These are phyloP conservation scores for Cladophialophora psammophila DNA, from an alignment of 2,329 filamentous ascomycete species.

Conservation along the genomic window DNA sequence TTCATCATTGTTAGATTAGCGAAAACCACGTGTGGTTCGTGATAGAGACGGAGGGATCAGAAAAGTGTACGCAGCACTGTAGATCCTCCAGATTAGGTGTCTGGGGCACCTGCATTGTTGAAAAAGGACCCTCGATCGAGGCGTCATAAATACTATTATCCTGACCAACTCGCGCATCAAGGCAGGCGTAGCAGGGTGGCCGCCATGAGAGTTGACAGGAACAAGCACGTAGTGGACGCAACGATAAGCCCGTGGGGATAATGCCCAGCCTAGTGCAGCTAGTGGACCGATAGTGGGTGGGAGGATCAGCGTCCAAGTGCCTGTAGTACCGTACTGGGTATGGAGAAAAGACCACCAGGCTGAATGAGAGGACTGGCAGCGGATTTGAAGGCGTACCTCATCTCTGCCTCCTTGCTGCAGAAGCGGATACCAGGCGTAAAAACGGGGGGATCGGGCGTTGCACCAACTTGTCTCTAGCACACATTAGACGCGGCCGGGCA, in stretches of 20 bases:
- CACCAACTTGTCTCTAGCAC: slow-evolving; percentile 17
- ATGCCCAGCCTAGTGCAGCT: not conserved
- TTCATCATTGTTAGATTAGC: slow-evolving; percentile 17
- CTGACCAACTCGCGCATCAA: not conserved
- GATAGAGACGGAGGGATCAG: slow-evolving; percentile 16
- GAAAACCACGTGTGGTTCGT: slow-evolving; percentile 25
- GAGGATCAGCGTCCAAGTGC: slow-evolving; percentile 7
- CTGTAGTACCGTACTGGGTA: too few relatives aligned
- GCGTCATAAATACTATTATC: slow-evolving; percentile 2
- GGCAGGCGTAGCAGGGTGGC: not conserved
- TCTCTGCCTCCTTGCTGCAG: slow-evolving; percentile 14
- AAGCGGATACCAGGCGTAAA: not conserved
- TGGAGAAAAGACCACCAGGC: slow-evolving; percentile 1
- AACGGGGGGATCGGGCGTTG: slow-evolving; percentile 15
- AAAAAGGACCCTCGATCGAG: not conserved
- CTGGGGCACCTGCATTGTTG: not conserved
- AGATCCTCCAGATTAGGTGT: slow-evolving; percentile 6
- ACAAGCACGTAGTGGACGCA: slow-evolving; percentile 3
- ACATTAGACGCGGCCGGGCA: slow-evolving; percentile 18
- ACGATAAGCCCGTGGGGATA: slow-evolving; percentile 5
- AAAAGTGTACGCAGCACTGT: not conserved
- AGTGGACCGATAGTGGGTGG: slow-evolving; percentile 6
- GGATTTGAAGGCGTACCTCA: slow-evolving; percentile 10
- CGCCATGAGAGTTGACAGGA: slow-evolving; percentile 4
- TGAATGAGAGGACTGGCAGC: slow-evolving; percentile 1